Percentiles rank a stretch among this genome's conserved stretches.
Conservation (phyloP, 371 early-diverging fungal species). For the Mortierella sp. region DNA sequence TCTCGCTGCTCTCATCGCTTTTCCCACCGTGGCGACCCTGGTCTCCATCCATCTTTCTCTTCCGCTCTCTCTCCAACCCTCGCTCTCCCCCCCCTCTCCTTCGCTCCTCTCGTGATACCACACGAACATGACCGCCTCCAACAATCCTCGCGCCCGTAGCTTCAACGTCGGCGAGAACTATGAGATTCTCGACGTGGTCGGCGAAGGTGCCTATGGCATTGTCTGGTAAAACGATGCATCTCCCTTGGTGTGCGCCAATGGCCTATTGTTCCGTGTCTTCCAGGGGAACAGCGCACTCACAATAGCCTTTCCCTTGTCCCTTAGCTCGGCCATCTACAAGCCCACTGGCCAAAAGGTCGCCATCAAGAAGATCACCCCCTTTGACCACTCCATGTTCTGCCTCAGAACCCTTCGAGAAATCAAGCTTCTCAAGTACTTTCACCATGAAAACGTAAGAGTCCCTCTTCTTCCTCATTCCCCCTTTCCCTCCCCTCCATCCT, state of each 20-base stretch:
- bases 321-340: slow-evolving; percentile 83
- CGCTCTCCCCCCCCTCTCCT: too few relatives aligned
- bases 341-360: slow-evolving; percentile 92
- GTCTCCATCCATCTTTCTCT: slow-evolving; percentile 54
- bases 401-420: slow-evolving; percentile 89
- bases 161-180: slow-evolving; percentile 72
- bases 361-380: slow-evolving; percentile 91
- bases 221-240: slow-evolving; percentile 67
- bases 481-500: too few relatives aligned
- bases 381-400: slow-evolving; percentile 91
- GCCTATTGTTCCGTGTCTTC: too few relatives aligned
- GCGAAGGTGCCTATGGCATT: slow-evolving; percentile 81
- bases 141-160: slow-evolving; percentile 61
- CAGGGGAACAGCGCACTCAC: background rate
- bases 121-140: slow-evolving; percentile 54
- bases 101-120: slow-evolving; percentile 50
- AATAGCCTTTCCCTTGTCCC: background rate
- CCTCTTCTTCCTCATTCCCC: too few relatives aligned
- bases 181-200: slow-evolving; percentile 66
- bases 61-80: too few relatives aligned
- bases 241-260: too few relatives aligned
- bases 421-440: slow-evolving; percentile 88
- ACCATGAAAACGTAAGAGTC: slow-evolving; percentile 79
- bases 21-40: too few relatives aligned
- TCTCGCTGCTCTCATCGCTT: background rate